phyloP scores from a whole-genome alignment of 176 grass and related monocot species.

The Eragrostis nindensis region DNA sequence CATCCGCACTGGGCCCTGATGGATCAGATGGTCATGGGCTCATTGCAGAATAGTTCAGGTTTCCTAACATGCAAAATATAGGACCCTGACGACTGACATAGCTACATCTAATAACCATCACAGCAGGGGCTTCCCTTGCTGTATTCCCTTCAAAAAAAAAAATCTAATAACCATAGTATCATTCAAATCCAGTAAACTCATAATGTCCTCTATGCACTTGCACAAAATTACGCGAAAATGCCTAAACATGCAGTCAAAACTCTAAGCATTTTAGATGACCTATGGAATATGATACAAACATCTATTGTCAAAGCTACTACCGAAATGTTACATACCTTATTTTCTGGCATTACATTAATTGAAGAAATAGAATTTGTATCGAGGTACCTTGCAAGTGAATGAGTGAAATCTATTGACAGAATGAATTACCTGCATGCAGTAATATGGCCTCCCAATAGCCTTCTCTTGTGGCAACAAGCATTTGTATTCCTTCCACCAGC shows the following conservation, averaged over 20 bases:
- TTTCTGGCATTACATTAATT: background rate
- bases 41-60: background rate
- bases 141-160: no score
- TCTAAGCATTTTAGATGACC: background rate
- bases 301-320: background rate
- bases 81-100: background rate
- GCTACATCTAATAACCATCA: background rate
- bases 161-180: no score
- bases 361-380: background rate
- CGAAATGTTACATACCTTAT: background rate
- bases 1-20: background rate
- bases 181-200: no score
- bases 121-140: no score
- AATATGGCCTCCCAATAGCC: conserved; percentile 64
- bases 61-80: background rate
- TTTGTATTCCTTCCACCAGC: conserved; percentile 84
- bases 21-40: conserved; percentile 7
- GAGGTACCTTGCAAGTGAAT: background rate
- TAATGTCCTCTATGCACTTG: no score
- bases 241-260: background rate
- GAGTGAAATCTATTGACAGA: background rate
- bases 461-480: conserved; percentile 54
- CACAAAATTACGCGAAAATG: background rate
- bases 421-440: conserved; percentile 79
- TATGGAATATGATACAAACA: background rate